Evolutionary conservation across 2,329 filamentous ascomycete genomes (phyloP), one percentile per base, ranked within the genome.

Genomic region (Xylaria sp.): DNA sequence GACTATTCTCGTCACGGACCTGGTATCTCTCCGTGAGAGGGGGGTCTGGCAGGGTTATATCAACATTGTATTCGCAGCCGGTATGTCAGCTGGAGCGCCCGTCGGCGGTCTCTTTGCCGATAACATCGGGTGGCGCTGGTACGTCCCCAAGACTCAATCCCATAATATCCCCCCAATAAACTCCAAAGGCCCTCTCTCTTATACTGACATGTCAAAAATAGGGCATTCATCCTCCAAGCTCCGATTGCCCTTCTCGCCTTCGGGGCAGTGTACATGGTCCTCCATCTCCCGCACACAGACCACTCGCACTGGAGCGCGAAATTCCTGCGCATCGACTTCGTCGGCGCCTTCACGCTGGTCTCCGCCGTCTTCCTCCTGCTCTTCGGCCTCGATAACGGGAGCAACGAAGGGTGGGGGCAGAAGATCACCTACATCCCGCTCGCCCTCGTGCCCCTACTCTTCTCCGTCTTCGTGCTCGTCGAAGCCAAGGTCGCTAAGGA

Each of bases 221-320:
- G 85, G 89, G 84, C 90, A 0, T 94, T 95, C 72, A 75, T 92
- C 12, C 82, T 82, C 2, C 92, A 94, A 73, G 84, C 86, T 0
- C 91, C 91, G 2, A 73, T 92, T 4, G 91, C 89, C 62, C 72
- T 89, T 7, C 53, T 89, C 1, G 90, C 91, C 1, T 86, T 91
- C 68, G 49, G 87, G 3, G 80, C 87, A 8, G 90, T 92, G 15
- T 82, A 82, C 51, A 71, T 87, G n/a, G 79, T 84, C 40, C 82
- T 94, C 12, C 77, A 89, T 51, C 76, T 92, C 0, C 89, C 90
- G 1, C 78, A 78, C 58, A 76, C 77, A 6, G 84, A 88, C 40
- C 79, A 85, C 59, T 79, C 80, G 9, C 83, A 90, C 74, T 91
- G 89, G 88, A 82, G 81, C 65, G 74, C 82, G 37, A 92, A 92